Percentiles rank a stretch among this genome's conserved stretches.
These are phyloP conservation scores for Apiospora rasikravindrae DNA, from an alignment of 2,329 filamentous ascomycete species.

Conservation along the genomic window DNA sequence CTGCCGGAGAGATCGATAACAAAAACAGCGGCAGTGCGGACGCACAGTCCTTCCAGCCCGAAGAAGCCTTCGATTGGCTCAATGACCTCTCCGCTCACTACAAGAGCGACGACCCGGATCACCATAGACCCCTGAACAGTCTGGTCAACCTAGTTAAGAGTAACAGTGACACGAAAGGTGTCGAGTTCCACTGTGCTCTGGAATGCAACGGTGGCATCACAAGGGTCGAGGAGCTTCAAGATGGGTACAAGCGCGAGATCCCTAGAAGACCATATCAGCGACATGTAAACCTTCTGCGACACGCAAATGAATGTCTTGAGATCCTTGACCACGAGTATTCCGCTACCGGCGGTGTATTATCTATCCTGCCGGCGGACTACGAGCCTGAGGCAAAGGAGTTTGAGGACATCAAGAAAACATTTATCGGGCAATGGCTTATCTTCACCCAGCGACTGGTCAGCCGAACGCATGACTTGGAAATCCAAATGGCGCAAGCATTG, in stretches of 20 bases:
- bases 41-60: conserved; percentile 41
- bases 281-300: conserved; percentile 57
- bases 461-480: conserved; percentile 64
- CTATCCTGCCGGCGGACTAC: conserved; percentile 54
- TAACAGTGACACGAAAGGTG: conserved; percentile 48
- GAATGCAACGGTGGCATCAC: conserved; percentile 28
- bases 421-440: conserved; percentile 63
- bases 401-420: conserved; percentile 49
- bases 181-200: conserved; percentile 54
- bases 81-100: conserved; percentile 56
- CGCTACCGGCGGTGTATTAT: conserved; percentile 60
- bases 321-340: conserved; percentile 64
- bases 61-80: conserved; percentile 63
- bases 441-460: conserved; percentile 58
- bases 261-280: conserved; percentile 46
- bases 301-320: conserved; percentile 65
- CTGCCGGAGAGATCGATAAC: conserved; percentile 37
- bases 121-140: conserved; percentile 52
- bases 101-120: conserved; percentile 51
- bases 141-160: conserved; percentile 51
- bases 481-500: conserved; percentile 54
- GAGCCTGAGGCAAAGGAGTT: conserved; percentile 44
- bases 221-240: conserved; percentile 13
- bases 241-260: conserved; percentile 28
- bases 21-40: conserved; percentile 26